A percentile compares a stretch with the other conserved stretches of the same genome.
Conservation (phyloP, 2,329 filamentous ascomycete genomes). For the Ceratocystis variospora region DNA sequence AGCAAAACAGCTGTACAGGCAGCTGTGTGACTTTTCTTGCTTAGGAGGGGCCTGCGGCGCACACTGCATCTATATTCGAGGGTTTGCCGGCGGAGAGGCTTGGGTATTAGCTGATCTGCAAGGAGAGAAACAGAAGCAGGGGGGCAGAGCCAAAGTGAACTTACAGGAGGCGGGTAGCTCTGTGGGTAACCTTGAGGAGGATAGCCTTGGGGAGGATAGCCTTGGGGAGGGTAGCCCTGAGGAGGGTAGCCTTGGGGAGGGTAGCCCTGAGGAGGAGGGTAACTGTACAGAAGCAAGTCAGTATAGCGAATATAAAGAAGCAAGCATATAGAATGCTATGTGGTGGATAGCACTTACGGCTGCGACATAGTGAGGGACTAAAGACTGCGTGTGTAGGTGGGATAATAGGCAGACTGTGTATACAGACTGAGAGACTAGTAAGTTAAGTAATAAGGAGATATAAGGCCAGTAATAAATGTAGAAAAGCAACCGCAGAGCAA, state of each 20-base stretch:
- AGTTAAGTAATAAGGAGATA: slow-evolving; percentile 4
- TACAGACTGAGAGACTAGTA: neutral
- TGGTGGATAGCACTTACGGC: slow-evolving; percentile 6
- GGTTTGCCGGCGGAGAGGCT: neutral
- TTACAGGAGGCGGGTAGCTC: slow-evolving; percentile 7
- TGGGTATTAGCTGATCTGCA: neutral
- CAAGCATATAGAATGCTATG: neutral
- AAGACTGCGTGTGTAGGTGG: neutral
- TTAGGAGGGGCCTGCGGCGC: slow-evolving; percentile 25
- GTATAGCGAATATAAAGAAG: neutral
- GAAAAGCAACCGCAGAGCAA: neutral
- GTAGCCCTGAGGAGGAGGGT: slow-evolving; percentile 22
- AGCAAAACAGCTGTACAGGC: slow-evolving; percentile 31
- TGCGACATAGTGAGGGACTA: slow-evolving; percentile 8
- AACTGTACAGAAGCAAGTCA: slow-evolving; percentile 13
- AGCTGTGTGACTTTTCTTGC: slow-evolving; percentile 31
- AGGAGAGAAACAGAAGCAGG: neutral
- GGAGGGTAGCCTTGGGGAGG: slow-evolving; percentile 20
- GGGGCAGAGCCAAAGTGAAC: neutral
- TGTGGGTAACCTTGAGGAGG: slow-evolving; percentile 22
- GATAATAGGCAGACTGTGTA: neutral
- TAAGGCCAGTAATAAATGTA: neutral
- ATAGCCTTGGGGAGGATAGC: slow-evolving; percentile 22
- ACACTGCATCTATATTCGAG: slow-evolving; percentile 26
- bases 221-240: slow-evolving; percentile 22